phyloP scores from a whole-genome alignment of 768 basidiomycete genomes.

The Cystobasidium ongulense region DNA sequence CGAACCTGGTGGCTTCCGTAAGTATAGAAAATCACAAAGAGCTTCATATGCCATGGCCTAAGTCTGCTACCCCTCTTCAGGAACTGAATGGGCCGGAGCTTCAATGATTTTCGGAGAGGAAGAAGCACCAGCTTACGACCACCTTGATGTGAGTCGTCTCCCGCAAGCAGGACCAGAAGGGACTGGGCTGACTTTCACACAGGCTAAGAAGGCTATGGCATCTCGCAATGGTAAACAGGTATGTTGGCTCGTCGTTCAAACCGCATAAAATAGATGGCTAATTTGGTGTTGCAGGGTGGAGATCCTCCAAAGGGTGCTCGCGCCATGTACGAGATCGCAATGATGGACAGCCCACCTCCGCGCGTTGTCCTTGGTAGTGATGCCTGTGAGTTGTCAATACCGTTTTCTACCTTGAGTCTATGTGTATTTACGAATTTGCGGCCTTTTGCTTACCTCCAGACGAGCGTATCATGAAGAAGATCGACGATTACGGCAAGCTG shows the following conservation, averaged over 20 bases:
- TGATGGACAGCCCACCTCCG: slow-evolving; percentile 29
- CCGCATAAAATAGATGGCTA: background rate
- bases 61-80: background rate
- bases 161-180: background rate
- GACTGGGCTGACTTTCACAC: background rate
- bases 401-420: background rate
- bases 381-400: slow-evolving; percentile 9
- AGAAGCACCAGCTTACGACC: slow-evolving; percentile 29
- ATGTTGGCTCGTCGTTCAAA: too few relatives aligned
- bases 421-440: background rate
- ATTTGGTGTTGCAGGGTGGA: slow-evolving; percentile 13
- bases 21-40: background rate
- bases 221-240: background rate
- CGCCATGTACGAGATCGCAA: slow-evolving; percentile 34
- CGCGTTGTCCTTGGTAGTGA: slow-evolving; percentile 32
- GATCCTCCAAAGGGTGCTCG: slow-evolving; percentile 32
- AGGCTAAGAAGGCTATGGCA: slow-evolving; percentile 1
- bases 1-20: slow-evolving; percentile 34
- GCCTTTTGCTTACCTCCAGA: background rate
- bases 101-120: slow-evolving; percentile 14
- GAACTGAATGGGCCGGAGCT: slow-evolving; percentile 28
- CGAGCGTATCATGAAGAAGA: background rate
- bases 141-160: background rate
- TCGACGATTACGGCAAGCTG: slow-evolving; percentile 12
- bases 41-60: too few relatives aligned